Evolutionary conservation across 1,284 basidiomycete genomes (phyloP).

Genomic region (Apiotrichum brassicae): DNA sequence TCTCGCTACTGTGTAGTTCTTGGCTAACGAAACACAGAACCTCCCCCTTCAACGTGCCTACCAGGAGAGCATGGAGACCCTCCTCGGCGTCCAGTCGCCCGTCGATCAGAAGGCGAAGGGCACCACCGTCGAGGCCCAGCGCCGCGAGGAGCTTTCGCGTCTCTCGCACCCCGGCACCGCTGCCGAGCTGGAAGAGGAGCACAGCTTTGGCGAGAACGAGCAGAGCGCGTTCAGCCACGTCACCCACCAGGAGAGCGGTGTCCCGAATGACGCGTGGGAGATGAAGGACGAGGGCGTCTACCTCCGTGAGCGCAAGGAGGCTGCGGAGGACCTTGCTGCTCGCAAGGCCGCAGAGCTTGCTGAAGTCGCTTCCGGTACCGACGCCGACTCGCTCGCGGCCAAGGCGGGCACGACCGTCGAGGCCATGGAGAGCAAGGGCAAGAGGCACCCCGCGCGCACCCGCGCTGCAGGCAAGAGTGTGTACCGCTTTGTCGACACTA

Average conservation of each 20-base stretch:
- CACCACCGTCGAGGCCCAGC: conserved; percentile 1
- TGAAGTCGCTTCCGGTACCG: neutral
- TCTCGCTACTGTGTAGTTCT: neutral
- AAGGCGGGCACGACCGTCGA: neutral
- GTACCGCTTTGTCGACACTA: conserved; percentile 21
- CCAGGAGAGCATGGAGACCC: conserved; percentile 40
- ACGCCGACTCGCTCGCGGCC: neutral
- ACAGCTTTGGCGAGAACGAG: conserved; percentile 26
- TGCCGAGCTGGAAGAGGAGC: conserved; percentile 40
- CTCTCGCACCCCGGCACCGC: conserved; percentile 27
- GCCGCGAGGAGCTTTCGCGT: conserved; percentile 16
- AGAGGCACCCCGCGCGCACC: neutral
- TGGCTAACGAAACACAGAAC: conserved; percentile 24
- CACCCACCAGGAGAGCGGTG: conserved; percentile 12
- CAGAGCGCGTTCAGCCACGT: conserved; percentile 30
- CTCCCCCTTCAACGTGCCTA: conserved; percentile 40
- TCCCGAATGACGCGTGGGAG: conserved; percentile 41
- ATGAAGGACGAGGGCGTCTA: conserved; percentile 30
- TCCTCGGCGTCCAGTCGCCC: conserved; percentile 26
- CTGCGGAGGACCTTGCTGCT: conserved; percentile 5
- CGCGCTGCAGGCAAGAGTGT: conserved; percentile 2
- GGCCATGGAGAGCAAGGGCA: too few species aligned
- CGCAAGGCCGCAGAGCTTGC: conserved; percentile 6
- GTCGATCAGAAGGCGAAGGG: conserved; percentile 17
- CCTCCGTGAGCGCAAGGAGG: conserved; percentile 11